These are phyloP conservation scores for Yarrowia phangngaensis DNA, from an alignment of 805 yeast species.

Conservation along the genomic window DNA sequence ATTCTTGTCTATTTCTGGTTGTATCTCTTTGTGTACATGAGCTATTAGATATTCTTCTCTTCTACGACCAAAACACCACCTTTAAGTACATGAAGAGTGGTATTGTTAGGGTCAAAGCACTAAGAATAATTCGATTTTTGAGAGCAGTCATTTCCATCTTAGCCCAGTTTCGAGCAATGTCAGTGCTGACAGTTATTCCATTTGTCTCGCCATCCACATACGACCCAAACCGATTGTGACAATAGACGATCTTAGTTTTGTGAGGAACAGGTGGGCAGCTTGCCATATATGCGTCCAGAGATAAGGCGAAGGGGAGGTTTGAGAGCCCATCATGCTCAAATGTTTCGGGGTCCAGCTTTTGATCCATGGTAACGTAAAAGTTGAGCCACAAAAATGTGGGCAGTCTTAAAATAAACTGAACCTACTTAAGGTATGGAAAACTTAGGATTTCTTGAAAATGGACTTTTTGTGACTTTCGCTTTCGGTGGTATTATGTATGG, in stretches of 20 bases:
- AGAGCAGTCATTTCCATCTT: conserved; percentile 22
- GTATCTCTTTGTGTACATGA: no score
- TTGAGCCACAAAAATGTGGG: no score
- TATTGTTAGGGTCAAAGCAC: conserved; percentile 2
- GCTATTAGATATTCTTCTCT: no score
- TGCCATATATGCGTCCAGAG: neutral
- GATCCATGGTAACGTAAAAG: no score
- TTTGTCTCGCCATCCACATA: conserved; percentile 5
- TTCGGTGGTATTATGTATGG: no score
- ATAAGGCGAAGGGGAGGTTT: conserved; percentile 6
- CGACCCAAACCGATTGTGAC: conserved; percentile 13
- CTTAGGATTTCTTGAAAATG: no score
- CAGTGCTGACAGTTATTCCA: conserved; percentile 6
- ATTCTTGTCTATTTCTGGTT: neutral
- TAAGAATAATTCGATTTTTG: conserved; percentile 6
- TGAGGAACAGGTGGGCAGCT: neutral
- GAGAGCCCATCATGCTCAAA: no score
- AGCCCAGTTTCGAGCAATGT: conserved; percentile 22
- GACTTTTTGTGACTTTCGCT: no score
- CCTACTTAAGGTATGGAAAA: no score
- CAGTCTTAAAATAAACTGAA: no score
- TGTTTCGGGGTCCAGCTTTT: no score
- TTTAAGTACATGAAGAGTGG: conserved; percentile 19
- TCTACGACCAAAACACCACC: conserved; percentile 11
- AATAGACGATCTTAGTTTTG: neutral